phyloP scores from a whole-genome alignment of 139 green algal genomes.

The Closterium sp. region DNA sequence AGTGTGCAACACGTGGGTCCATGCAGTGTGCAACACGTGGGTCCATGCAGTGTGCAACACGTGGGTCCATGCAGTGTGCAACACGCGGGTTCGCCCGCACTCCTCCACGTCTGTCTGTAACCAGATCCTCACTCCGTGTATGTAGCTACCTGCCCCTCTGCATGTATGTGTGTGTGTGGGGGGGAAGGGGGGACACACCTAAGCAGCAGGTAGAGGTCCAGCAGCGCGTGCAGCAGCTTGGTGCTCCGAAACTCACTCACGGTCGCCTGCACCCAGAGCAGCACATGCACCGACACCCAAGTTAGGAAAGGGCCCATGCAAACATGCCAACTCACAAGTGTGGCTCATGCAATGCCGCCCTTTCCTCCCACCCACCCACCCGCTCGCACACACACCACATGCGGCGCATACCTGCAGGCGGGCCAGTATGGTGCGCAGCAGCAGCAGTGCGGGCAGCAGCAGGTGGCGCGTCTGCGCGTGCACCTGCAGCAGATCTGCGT shows the following conservation, averaged over 20 bases:
- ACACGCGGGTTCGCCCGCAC: too few relatives aligned
- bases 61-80: too few relatives aligned
- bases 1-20: too few relatives aligned
- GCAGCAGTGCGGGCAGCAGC: not conserved
- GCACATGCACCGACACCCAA: not conserved
- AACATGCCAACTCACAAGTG: not conserved
- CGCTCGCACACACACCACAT: not conserved
- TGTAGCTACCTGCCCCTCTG: too few relatives aligned
- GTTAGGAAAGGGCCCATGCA: not conserved
- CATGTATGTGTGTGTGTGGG: not conserved
- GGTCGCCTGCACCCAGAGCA: not conserved
- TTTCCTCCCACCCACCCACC: not conserved
- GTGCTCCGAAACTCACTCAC: slow-evolving; percentile 4
- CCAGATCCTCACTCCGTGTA: too few relatives aligned
- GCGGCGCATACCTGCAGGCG: not conserved
- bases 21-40: too few relatives aligned
- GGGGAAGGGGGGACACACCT: not conserved
- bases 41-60: too few relatives aligned
- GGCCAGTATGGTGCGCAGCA: not conserved
- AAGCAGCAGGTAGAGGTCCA: not conserved
- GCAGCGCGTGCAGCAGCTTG: not conserved
- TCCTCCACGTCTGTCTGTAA: too few relatives aligned
- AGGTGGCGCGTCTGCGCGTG: not conserved
- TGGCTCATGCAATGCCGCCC: too few relatives aligned
- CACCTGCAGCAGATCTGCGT: not conserved